A percentile compares a stretch with the other conserved stretches of the same genome.
Conservation (phyloP, 106 monocot genomes). For the Apostasia shenzhenica region DNA sequence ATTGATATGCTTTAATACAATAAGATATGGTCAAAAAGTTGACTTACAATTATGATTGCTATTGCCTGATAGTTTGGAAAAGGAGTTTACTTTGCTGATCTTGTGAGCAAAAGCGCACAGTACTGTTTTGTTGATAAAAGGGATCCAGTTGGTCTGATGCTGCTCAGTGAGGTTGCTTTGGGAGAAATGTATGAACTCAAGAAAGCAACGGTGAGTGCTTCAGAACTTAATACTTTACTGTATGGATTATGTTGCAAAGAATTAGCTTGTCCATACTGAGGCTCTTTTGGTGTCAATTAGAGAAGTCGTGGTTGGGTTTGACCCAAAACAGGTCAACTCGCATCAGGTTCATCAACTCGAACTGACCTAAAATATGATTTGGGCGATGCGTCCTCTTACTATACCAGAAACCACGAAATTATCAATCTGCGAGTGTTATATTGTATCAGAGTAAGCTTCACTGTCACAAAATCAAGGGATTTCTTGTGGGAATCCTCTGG, state of each 20-base stretch:
- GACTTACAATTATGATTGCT: not conserved
- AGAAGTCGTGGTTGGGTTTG: too few relatives aligned
- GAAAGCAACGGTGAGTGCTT: conserved; percentile 58
- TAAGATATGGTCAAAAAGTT: not conserved
- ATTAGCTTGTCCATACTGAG: not conserved
- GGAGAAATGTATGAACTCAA: conserved; percentile 92
- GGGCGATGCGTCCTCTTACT: too few relatives aligned
- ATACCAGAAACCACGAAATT: too few relatives aligned
- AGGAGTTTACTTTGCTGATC: conserved; percentile 94
- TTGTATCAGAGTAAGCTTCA: too few relatives aligned
- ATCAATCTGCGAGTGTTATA: too few relatives aligned
- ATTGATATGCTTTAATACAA: not conserved
- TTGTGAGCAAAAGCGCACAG: conserved; percentile 97
- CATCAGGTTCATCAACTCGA: too few relatives aligned
- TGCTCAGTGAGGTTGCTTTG: conserved; percentile 94
- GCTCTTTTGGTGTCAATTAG: too few relatives aligned
- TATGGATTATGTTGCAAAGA: not conserved
- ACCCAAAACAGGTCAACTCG: too few relatives aligned
- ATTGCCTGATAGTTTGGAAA: conserved; percentile 73
- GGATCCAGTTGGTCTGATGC: conserved; percentile 86
- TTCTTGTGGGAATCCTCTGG: too few relatives aligned
- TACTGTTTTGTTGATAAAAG: conserved; percentile 88
- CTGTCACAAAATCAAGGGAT: too few relatives aligned
- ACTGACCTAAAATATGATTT: too few relatives aligned
- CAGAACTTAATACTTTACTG: not conserved